These are phyloP conservation scores for Globisporangium mamillatum DNA, from an alignment of 352 stramenopile genomes.

Conservation along the genomic window DNA sequence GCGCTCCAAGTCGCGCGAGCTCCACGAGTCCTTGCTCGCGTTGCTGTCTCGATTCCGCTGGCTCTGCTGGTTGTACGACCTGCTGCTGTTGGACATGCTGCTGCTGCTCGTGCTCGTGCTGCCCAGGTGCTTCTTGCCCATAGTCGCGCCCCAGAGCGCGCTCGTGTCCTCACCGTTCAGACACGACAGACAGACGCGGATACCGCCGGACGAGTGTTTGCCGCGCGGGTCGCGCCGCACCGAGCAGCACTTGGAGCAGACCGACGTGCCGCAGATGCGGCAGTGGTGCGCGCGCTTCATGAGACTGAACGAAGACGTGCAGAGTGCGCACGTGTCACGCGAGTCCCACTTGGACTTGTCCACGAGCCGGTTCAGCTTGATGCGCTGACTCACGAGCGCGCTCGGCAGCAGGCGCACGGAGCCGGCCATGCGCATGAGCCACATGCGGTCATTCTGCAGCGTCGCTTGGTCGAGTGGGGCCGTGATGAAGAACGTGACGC, in stretches of 20 bases:
- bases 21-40: slow-evolving; percentile 30
- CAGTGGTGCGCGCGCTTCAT: slow-evolving; percentile 77
- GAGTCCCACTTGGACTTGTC: slow-evolving; percentile 57
- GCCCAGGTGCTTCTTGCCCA: slow-evolving; percentile 32
- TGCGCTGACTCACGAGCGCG: slow-evolving; percentile 70
- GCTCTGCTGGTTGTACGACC: slow-evolving; percentile 10
- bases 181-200: slow-evolving; percentile 70
- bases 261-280: slow-evolving; percentile 61
- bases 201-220: slow-evolving; percentile 23
- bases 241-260: slow-evolving; percentile 77
- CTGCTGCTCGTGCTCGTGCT: slow-evolving; percentile 32
- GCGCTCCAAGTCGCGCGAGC: slow-evolving; percentile 22
- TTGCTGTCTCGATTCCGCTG: slow-evolving; percentile 21
- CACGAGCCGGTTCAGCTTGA: slow-evolving; percentile 58
- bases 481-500: slow-evolving; percentile 76
- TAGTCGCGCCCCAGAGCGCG: slow-evolving; percentile 35
- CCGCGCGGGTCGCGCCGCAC: slow-evolving; percentile 43
- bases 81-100: slow-evolving; percentile 23
- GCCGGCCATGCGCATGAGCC: slow-evolving; percentile 55
- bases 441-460: slow-evolving; percentile 44
- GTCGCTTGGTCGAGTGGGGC: slow-evolving; percentile 34
- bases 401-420: slow-evolving; percentile 57
- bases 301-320: slow-evolving; percentile 59
- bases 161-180: slow-evolving; percentile 57
- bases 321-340: slow-evolving; percentile 62